Conservation (phyloP, 2,329 filamentous ascomycete species). For the Colletotrichum melonis region DNA sequence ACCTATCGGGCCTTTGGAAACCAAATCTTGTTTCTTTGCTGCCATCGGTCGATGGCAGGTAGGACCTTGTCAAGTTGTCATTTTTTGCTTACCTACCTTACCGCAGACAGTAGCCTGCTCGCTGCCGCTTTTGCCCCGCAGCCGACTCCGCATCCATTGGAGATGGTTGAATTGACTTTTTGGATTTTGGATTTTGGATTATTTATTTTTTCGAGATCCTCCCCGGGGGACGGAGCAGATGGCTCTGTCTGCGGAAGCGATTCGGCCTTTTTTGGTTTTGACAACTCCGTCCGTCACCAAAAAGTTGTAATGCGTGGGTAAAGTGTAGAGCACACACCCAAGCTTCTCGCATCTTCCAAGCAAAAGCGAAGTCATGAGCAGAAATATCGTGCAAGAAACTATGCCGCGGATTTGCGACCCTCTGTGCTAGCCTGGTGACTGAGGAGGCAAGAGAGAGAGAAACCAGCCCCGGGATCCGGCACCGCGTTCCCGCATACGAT, state of each 20-base stretch:
- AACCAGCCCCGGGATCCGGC: constrained; percentile 7
- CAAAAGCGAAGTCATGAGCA: no score
- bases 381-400: not conserved
- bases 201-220: not conserved
- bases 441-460: not conserved
- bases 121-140: not conserved
- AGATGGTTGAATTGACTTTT: not conserved
- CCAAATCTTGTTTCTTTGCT: constrained; percentile 22
- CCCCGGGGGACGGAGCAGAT: not conserved
- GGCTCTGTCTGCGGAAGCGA: not conserved
- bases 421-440: not conserved
- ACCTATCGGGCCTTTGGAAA: constrained; percentile 25
- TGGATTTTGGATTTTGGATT: not conserved
- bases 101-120: not conserved
- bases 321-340: no score
- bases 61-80: not conserved
- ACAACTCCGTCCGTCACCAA: not conserved
- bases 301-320: not conserved
- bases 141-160: not conserved
- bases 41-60: not conserved
- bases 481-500: constrained; percentile 19
- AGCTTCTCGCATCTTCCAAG: no score
- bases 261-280: not conserved
- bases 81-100: no score
- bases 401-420: not conserved